Base-by-base conservation (phyloP, 2,329 filamentous ascomycete species). In the Colletotrichum tofieldiae region DNA sequence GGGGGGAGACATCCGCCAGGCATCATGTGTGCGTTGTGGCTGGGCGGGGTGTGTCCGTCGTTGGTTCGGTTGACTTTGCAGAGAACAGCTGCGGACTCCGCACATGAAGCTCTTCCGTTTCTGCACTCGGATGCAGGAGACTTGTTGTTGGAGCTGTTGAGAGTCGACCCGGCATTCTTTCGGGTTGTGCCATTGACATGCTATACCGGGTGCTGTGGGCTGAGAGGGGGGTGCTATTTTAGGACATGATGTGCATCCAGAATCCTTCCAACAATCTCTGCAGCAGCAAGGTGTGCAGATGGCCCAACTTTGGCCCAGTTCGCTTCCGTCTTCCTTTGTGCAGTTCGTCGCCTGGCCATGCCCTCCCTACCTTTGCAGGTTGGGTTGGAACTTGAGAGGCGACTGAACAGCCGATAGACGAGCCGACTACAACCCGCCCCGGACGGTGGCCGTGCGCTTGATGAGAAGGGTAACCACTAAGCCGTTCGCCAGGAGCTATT, bases 181-280 rank as follows among this genome's bases (percentile, higher is more conserved):
- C 69, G 68, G 58, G 60, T 72, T 65, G 69, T 66, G 60, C 59
- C 69, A 72, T 55, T 66, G 47, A 54, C 69, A 49, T 18, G 23
- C 23, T 26, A 26, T 26, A 45, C 43, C 69, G 59, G 59, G 35
- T 45, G 58, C 47, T 62, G 52, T 69, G 69, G 68, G 59, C 43
- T 55, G 51, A 65, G 41, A 41, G n/a, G 43, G 29, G 59, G 29
- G 29, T 5, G 43, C 72, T 72, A 72, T 72, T 74, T 74, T 71
- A 35, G 72, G 72, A 72, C 64, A 74, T 69, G 72, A 72, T 72
- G 69, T 68, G 72, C 72, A 61, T 58, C 55, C 64, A 52, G 32
- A 55, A 72, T 65, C 43, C 63, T 52, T 52, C 58, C 68, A 49
- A 64, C 61, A 62, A 51, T 49, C 20, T 55, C 47, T 52, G 61